Percentiles rank a stretch among this genome's conserved stretches.
phyloP scores from a whole-genome alignment of 129 eudicot species.

The Silybum marianum region DNA sequence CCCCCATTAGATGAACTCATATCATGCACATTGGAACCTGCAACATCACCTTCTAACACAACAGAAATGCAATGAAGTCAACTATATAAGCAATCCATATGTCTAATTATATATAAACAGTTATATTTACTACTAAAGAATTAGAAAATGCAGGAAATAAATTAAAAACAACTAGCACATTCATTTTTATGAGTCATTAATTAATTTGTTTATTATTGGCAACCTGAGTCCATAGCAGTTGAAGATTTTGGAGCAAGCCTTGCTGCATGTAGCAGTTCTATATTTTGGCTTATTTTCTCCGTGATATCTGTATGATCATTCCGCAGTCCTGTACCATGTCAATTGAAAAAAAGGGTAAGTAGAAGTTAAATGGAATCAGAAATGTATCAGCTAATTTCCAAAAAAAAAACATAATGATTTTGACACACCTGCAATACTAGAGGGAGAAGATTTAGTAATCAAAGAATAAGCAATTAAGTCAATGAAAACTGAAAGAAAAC shows the following conservation, averaged over 20 bases:
- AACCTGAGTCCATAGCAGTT: slow-evolving; percentile 50
- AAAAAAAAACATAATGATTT: background rate
- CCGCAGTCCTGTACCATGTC: slow-evolving; percentile 55
- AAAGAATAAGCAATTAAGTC: background rate
- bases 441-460: background rate
- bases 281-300: slow-evolving; percentile 64
- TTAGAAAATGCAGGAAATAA: background rate
- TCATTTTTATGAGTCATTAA: background rate
- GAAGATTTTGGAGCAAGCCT: slow-evolving; percentile 46
- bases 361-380: slow-evolving; percentile 7
- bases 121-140: background rate
- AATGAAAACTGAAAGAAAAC: background rate
- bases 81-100: background rate
- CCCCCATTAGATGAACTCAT: slow-evolving; percentile 19
- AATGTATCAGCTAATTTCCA: background rate
- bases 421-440: background rate
- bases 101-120: background rate
- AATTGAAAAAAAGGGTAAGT: background rate
- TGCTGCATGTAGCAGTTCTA: slow-evolving; percentile 76
- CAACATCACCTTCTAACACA: slow-evolving; percentile 21
- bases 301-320: slow-evolving; percentile 81
- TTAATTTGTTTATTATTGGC: slow-evolving; percentile 10
- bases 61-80: too few relatives aligned
- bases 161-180: background rate
- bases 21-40: slow-evolving; percentile 27